A percentile compares a stretch with the other conserved stretches of the same genome.
Evolutionary conservation across 2,329 filamentous ascomycete species (phyloP).

Genomic region (Neonectria magnoliae): DNA sequence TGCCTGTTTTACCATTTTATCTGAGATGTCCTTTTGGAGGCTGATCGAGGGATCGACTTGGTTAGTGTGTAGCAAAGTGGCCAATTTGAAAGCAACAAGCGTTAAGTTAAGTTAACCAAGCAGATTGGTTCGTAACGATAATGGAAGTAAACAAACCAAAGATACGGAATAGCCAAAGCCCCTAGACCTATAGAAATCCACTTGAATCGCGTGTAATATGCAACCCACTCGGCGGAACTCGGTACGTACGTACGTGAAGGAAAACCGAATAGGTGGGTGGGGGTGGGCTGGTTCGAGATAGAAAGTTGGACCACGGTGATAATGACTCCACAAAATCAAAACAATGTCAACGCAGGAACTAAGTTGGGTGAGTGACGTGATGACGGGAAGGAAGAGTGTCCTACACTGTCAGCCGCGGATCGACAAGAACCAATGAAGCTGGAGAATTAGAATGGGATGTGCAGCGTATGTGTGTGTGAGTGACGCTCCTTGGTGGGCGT

Average conservation of each 20-base stretch:
- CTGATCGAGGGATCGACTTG: background rate
- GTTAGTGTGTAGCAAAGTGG: background rate
- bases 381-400: background rate
- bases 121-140: background rate
- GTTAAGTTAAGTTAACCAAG: too few relatives aligned
- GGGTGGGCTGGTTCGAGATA: background rate
- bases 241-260: background rate
- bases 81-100: background rate
- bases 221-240: background rate
- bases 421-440: background rate
- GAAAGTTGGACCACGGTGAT: background rate
- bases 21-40: constrained; percentile 16
- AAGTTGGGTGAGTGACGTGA: background rate
- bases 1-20: constrained; percentile 15
- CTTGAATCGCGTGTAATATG: background rate
- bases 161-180: too few relatives aligned
- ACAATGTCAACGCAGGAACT: constrained; percentile 11
- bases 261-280: background rate
- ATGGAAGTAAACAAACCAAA: background rate
- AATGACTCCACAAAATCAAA: background rate
- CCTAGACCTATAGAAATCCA: background rate
- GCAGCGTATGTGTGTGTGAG: background rate
- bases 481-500: background rate
- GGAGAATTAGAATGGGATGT: background rate
- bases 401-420: background rate